Evolutionary conservation across 257 asterid species (phyloP).

Genomic region (Galeopsis tetrahit): DNA sequence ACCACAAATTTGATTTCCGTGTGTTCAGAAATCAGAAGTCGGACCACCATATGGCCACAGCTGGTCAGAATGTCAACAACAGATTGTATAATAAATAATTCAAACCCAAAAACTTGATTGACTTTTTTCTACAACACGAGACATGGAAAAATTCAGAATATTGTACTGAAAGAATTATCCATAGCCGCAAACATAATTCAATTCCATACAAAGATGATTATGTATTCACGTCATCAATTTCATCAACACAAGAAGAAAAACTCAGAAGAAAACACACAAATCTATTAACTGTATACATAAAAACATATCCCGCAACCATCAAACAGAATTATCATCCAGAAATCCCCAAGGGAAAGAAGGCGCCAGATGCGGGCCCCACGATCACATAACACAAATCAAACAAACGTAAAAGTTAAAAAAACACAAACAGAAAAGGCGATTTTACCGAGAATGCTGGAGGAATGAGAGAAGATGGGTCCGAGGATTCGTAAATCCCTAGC

Average conservation of each 20-base stretch:
- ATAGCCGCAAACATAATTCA: constrained; percentile 21
- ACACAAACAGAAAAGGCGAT: background rate
- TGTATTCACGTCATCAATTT: constrained; percentile 17
- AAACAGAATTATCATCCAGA: background rate
- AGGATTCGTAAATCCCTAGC: constrained; percentile 93
- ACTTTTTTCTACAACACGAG: constrained; percentile 11
- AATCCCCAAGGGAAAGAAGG: constrained; percentile 3
- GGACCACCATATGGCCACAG: background rate
- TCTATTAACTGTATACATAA: background rate
- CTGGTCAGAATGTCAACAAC: constrained; percentile 26
- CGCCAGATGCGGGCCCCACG: constrained; percentile 4
- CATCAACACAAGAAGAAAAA: constrained; percentile 16
- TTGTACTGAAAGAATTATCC: constrained; percentile 6
- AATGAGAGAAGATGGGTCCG: constrained; percentile 95
- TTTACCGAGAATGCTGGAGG: constrained; percentile 90
- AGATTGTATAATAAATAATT: background rate
- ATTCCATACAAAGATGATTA: background rate
- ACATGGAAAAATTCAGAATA: background rate
- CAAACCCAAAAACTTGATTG: constrained; percentile 14
- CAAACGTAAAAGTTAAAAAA: background rate
- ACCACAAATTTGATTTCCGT: background rate
- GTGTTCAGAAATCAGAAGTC: background rate
- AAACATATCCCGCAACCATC: background rate
- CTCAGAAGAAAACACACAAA: constrained; percentile 1
- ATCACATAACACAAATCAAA: constrained; percentile 4